Conservation (phyloP, 768 basidiomycete species). For the Inosperma sp. region DNA sequence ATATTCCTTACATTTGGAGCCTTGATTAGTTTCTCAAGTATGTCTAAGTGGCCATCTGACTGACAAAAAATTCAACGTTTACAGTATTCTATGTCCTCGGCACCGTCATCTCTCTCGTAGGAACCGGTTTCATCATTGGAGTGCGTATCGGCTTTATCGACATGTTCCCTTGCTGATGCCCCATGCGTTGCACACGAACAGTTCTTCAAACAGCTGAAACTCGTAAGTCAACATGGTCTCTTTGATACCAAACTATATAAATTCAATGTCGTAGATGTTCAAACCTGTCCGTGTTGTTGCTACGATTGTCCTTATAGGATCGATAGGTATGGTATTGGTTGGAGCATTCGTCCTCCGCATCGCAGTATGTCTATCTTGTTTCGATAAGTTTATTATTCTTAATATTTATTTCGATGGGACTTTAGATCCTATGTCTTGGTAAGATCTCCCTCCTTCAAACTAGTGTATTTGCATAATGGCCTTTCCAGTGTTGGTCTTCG, state of each 20-base stretch:
- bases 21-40: constrained; percentile 68
- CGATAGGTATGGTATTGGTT: constrained; percentile 80
- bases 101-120: constrained; percentile 74
- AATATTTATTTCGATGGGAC: constrained; percentile 3
- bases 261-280: constrained; percentile 66
- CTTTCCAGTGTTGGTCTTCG: constrained; percentile 74
- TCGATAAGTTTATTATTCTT: not conserved
- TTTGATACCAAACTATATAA: not conserved
- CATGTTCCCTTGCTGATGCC: too few relatives aligned
- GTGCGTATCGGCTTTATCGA: constrained; percentile 43
- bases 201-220: constrained; percentile 78
- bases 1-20: constrained; percentile 72
- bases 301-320: constrained; percentile 69
- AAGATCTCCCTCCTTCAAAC: constrained; percentile 21
- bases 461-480: not conserved
- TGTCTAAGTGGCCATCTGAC: constrained; percentile 25
- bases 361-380: constrained; percentile 44
- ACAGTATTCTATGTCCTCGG: constrained; percentile 80
- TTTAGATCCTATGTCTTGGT: constrained; percentile 67
- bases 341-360: constrained; percentile 74
- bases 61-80: not conserved
- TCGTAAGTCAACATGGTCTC: constrained; percentile 41
- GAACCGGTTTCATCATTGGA: constrained; percentile 88
- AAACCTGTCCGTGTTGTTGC: constrained; percentile 86
- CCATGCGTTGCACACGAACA: too few relatives aligned